Percentiles rank a stretch among this genome's conserved stretches.
Conservation (phyloP, 352 stramenopile species). For the Phytophthora agathidicida region DNA sequence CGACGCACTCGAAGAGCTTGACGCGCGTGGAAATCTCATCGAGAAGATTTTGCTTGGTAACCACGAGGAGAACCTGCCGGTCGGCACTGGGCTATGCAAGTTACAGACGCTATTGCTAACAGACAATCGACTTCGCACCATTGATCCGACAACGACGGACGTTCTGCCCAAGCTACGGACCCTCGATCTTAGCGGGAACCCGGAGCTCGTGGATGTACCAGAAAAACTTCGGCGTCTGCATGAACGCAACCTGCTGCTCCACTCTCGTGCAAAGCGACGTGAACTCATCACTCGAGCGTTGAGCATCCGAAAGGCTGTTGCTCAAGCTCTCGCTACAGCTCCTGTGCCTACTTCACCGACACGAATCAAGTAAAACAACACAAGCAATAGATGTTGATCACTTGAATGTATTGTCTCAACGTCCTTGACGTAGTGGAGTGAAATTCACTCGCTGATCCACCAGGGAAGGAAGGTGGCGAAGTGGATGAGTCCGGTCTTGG, state of each 20-base stretch:
- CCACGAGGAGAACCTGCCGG: conserved; percentile 32
- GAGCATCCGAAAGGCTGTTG: conserved; percentile 45
- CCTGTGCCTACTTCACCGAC: conserved; percentile 2
- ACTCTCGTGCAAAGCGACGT: conserved; percentile 55
- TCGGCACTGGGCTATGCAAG: conserved; percentile 29
- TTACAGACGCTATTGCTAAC: conserved; percentile 44
- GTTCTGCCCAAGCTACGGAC: conserved; percentile 32
- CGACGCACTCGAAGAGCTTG: conserved; percentile 46
- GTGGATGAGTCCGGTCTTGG: conserved; percentile 55
- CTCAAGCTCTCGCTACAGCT: conserved; percentile 25
- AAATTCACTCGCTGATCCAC: conserved; percentile 63
- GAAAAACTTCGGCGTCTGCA: conserved; percentile 58
- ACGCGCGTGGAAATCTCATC: conserved; percentile 44
- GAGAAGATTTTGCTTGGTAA: conserved; percentile 32
- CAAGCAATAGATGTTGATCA: too few relatives aligned
- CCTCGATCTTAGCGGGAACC: conserved; percentile 49
- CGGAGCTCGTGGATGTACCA: conserved; percentile 29
- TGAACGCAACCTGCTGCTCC: conserved; percentile 59
- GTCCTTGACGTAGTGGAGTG: too few relatives aligned
- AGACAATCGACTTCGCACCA: conserved; percentile 35
- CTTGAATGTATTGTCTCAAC: too few relatives aligned
- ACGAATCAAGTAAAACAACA: conserved; percentile 16
- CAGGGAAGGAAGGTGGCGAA: conserved; percentile 60
- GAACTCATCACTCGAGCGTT: conserved; percentile 61
- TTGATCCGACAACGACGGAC: conserved; percentile 31